Percentiles rank a stretch among this genome's conserved stretches.
phyloP scores from a whole-genome alignment of 2,329 filamentous ascomycete genomes.

The Rutstroemia sp. region DNA sequence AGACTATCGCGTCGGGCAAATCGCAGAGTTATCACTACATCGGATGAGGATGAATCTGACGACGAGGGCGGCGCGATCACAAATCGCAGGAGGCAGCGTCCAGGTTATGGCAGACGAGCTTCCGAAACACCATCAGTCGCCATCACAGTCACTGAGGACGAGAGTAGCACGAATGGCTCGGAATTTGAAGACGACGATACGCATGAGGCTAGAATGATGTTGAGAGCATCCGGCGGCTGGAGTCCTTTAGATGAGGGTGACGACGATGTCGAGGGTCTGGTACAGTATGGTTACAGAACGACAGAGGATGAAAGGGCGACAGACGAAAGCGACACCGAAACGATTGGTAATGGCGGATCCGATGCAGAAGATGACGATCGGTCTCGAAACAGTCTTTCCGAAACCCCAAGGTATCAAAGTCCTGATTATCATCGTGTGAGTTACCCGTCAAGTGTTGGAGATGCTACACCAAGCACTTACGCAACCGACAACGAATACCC shows the following conservation, averaged over 20 bases:
- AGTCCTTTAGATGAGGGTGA: slow-evolving; percentile 28
- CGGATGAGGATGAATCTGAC: slow-evolving; percentile 21
- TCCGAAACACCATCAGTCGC: slow-evolving; percentile 15
- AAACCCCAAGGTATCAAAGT: slow-evolving; percentile 16
- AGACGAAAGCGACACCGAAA: slow-evolving; percentile 25
- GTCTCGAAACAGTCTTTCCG: slow-evolving; percentile 17
- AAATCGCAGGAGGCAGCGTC: slow-evolving; percentile 18
- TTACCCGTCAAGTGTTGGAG: not conserved
- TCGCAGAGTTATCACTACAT: slow-evolving; percentile 16
- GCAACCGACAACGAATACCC: not conserved
- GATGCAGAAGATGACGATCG: slow-evolving; percentile 23
- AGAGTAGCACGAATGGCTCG: slow-evolving; percentile 17
- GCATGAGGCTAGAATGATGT: slow-evolving; percentile 14
- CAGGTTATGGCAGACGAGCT: slow-evolving; percentile 1
- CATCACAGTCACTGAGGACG: slow-evolving; percentile 16
- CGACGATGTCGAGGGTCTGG: slow-evolving; percentile 17
- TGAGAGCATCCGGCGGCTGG: slow-evolving; percentile 23
- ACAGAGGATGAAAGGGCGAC: slow-evolving; percentile 16
- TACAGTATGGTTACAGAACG: slow-evolving; percentile 12
- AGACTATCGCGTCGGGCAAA: not conserved
- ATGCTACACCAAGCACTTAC: not conserved
- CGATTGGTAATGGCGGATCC: slow-evolving; percentile 20
- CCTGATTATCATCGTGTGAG: slow-evolving; percentile 3
- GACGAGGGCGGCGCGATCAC: slow-evolving; percentile 27
- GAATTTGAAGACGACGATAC: slow-evolving; percentile 23